A percentile compares a stretch with the other conserved stretches of the same genome.
Conservation (phyloP, 2,329 filamentous ascomycete genomes). For the Pseudocercospora fuligena region DNA sequence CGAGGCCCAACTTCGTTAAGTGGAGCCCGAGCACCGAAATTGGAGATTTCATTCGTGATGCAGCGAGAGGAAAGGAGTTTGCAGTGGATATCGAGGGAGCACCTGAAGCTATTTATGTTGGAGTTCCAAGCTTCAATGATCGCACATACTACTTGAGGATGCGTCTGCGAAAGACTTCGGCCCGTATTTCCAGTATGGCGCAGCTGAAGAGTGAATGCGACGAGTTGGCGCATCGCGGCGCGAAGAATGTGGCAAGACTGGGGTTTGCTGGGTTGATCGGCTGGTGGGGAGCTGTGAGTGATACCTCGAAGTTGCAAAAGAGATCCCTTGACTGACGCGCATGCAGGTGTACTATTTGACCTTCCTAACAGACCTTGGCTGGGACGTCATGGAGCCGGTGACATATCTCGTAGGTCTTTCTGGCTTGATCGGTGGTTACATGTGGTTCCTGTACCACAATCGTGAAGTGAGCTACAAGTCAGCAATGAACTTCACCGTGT, state of each 20-base stretch:
- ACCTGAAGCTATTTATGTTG: conserved; percentile 70
- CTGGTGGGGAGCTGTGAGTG: conserved; percentile 73
- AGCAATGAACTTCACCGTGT: conserved; percentile 86
- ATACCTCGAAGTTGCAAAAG: not conserved
- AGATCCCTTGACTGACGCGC: not conserved
- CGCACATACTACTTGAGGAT: conserved; percentile 87
- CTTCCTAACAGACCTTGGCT: conserved; percentile 76
- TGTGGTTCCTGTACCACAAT: conserved; percentile 94
- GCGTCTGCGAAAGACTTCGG: conserved; percentile 72
- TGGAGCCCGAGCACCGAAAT: conserved; percentile 91
- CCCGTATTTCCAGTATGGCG: conserved; percentile 70
- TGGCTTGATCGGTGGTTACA: conserved; percentile 85
- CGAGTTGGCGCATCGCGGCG: conserved; percentile 72
- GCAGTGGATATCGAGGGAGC: conserved; percentile 79
- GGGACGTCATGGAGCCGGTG: conserved; percentile 89
- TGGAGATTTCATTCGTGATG: conserved; percentile 91
- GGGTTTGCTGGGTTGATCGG: conserved; percentile 74
- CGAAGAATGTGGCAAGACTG: conserved; percentile 77
- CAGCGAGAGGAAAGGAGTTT: conserved; percentile 82
- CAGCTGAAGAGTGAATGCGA: conserved; percentile 84
- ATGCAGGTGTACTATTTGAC: conserved; percentile 66
- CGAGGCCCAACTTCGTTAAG: conserved; percentile 72
- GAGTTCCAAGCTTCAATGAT: conserved; percentile 85
- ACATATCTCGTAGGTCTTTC: conserved; percentile 87
- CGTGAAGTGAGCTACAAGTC: conserved; percentile 82